Evolutionary conservation across 1,284 basidiomycete genomes (phyloP), one percentile per base, ranked within the genome.

Genomic region (Ustilago cynodontis): DNA sequence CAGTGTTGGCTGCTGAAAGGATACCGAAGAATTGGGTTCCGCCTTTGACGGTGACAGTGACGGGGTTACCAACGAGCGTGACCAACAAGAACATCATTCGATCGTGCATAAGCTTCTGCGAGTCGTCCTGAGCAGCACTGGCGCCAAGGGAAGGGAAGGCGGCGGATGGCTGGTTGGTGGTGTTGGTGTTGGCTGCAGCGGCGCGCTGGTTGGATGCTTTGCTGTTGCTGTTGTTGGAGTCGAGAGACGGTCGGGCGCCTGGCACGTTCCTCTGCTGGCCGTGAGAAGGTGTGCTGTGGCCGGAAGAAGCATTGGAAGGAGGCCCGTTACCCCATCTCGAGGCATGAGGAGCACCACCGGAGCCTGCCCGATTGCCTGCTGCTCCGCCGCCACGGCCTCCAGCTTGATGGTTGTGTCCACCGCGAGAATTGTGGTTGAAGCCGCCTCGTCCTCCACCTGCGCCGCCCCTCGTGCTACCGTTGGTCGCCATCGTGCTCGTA

Each of bases 1-100:
- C 82, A 18, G 73, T 71, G 52, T 71, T 66, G 33, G 80, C 80
- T 13, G 74, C 62, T 2, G 79, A 80, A 28, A 85, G 73, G 47
- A 85, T 80, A 28, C 84, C 84, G n/a, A 82, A 80, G 65, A 78
- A 81, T 13, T 76, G 61, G 35, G 59, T 28, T 20, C 84, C 82
- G 50, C 61, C 65, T 28, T 69, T 78, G 61, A 79, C 73, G 20
- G 71, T 75, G 24, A 79, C 82, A n/a, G 71, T 72, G 65, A 82
- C 80, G 5, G 80, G 71, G 37, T 75, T 78, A 57, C 81, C 80
- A 20, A 82, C 61, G 24, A 82, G 67, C 22, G 71, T 75, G 52
- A 79, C 69, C 14, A 82, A 73, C 47, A 82, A 41, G 53, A 81
- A 81, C 65, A 78, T 65, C 20, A 78, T 66, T 50, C 81, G 77